Base-by-base conservation (phyloP, 805 yeast species). In the Monosporozyma yasuniensis region DNA sequence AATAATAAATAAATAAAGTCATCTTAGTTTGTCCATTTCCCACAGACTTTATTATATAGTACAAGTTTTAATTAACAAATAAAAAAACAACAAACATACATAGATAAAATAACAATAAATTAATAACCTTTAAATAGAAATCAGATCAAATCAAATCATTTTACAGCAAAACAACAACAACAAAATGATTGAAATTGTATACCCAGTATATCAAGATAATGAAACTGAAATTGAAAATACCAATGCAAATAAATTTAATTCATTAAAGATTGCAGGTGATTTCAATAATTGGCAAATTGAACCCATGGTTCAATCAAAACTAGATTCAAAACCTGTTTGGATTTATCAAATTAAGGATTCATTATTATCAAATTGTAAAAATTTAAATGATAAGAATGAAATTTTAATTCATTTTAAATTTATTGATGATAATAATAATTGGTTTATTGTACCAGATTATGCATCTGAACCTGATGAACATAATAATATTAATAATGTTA, bases 401-500 rank as follows among this genome's bases (percentile, higher is more conserved):
- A 22, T 28, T 3, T 3, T 47, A 25, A 44, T 61, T 6, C 59
- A 58, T 50, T 64, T 63, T 47, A 60, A 65, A 50, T 61, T 63
- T 45, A 56, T 61, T 32, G 62, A 63, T 46, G 58, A 56, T 47
- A 57, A 59, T 39, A 59, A 55, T 2, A 52, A 47, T 49, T 66
- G 70, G 67, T 61, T 63, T 44, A 59, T 63, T 1, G 61, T 63
- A 37, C 59, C 59, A 48, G 63, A 65, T 28, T 59, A 55, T 32
- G 51, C 56, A 3, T 52, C 52, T 54, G 73, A 70, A 35, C 50
- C 63, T 5, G 75, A 72, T 52, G 62, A 59, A 4, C 51, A 57
- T 42, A 71, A 69, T 6, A 71, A 70, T 47, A 67, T 65, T 37
- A 72, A 72, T 54, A 72, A 72, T 48, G 73, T 70, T 3, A 44